Evolutionary conservation across 139 green algal species (phyloP).

Genomic region (Chlamydomonas incerta): DNA sequence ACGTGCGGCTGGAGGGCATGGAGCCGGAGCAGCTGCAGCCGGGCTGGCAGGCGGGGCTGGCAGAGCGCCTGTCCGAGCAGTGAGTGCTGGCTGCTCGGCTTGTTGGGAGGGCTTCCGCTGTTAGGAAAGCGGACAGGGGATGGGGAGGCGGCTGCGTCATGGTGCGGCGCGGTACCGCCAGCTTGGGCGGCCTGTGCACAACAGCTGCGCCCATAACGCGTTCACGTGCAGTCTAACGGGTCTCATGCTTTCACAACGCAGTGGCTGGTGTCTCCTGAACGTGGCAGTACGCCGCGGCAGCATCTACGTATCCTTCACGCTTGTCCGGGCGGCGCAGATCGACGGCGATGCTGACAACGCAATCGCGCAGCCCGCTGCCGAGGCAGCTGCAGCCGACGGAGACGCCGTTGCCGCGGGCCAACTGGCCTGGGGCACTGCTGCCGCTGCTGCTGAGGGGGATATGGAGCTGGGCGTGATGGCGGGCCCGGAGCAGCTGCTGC

Average conservation of each 20-base stretch:
- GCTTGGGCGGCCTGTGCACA: no score
- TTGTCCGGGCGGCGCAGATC: background rate
- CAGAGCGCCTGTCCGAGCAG: background rate
- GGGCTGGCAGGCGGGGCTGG: background rate
- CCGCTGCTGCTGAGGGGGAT: no score
- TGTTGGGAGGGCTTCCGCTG: no score
- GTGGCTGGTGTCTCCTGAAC: conserved; percentile 25
- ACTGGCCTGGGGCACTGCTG: background rate
- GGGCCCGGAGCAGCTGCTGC: background rate
- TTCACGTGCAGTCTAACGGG: no score
- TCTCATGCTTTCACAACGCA: no score
- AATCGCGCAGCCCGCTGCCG: background rate
- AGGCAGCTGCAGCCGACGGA: background rate
- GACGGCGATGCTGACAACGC: background rate
- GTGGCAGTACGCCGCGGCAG: conserved; percentile 7
- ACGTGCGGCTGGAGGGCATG: background rate
- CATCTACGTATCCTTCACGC: conserved; percentile 11
- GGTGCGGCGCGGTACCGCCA: no score
- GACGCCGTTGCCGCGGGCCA: background rate
- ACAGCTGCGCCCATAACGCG: no score
- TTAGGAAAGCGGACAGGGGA: no score
- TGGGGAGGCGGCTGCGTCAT: no score
- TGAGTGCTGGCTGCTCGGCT: background rate
- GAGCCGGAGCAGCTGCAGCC: conserved; percentile 31
- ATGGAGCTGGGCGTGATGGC: background rate